Conservation (phyloP, 495 filamentous ascomycete species). For the Penicilliopsis zonata region DNA sequence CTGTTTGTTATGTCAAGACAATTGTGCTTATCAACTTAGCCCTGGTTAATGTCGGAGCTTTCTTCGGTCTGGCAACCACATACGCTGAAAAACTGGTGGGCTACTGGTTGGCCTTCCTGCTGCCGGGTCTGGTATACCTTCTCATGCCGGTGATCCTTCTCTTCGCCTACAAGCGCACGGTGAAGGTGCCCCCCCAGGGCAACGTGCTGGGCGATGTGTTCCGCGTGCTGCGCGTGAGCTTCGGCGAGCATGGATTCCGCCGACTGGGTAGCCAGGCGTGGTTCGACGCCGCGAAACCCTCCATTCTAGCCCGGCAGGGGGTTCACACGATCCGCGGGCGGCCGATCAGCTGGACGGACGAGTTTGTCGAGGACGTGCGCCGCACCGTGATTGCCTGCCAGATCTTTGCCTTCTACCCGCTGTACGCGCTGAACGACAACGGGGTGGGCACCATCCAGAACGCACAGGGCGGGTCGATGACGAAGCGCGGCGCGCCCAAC, state of each 20-base stretch:
- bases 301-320: slow-evolving; percentile 36
- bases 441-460: slow-evolving; percentile 24
- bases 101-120: slow-evolving; percentile 57
- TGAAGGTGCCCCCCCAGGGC: slow-evolving; percentile 33
- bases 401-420: slow-evolving; percentile 42
- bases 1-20: too few species aligned
- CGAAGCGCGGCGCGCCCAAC: slow-evolving; percentile 57
- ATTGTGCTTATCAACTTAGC: too few species aligned
- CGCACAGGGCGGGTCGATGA: slow-evolving; percentile 45
- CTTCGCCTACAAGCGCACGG: slow-evolving; percentile 33
- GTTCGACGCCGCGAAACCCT: slow-evolving; percentile 57
- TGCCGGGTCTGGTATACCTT: slow-evolving; percentile 57
- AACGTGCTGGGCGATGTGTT: slow-evolving; percentile 42
- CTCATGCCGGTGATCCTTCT: slow-evolving; percentile 39
- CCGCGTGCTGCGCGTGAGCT: slow-evolving; percentile 37
- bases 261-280: slow-evolving; percentile 44
- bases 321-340: slow-evolving; percentile 8
- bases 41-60: slow-evolving; percentile 40
- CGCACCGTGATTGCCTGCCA: slow-evolving; percentile 37
- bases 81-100: slow-evolving; percentile 66
- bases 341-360: slow-evolving; percentile 31
- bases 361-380: slow-evolving; percentile 34
- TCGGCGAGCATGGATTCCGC: slow-evolving; percentile 44
- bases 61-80: slow-evolving; percentile 45
- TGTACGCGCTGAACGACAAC: slow-evolving; percentile 37